phyloP scores from a whole-genome alignment of 768 basidiomycete genomes.

The Tulasnella sp. region DNA sequence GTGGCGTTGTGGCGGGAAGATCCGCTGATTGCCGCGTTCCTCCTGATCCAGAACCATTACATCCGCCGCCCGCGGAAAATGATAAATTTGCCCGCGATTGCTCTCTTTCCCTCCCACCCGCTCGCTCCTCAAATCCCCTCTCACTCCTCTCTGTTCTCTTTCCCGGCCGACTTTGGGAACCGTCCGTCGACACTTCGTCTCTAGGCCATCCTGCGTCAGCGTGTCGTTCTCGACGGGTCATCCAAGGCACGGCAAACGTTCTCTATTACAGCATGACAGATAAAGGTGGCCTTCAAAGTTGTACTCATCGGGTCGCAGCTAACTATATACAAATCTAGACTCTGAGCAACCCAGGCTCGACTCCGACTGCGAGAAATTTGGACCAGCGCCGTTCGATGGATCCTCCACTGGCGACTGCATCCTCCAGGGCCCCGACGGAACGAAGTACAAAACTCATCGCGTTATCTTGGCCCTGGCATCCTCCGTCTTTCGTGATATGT shows the following conservation, averaged over 20 bases:
- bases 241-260: not conserved
- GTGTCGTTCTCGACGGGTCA: not conserved
- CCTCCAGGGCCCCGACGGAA: constrained; percentile 51
- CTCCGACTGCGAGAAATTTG: not conserved
- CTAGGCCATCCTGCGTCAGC: too few species aligned
- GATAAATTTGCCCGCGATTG: not conserved
- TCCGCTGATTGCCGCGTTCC: not conserved
- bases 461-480: constrained; percentile 53
- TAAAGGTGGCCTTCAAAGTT: not conserved
- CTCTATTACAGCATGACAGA: not conserved
- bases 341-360: not conserved
- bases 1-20: not conserved
- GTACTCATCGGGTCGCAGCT: not conserved
- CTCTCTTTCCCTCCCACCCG: too few species aligned
- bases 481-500: constrained; percentile 54
- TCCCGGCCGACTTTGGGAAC: too few species aligned
- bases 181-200: too few species aligned
- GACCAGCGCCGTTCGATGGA: constrained; percentile 29
- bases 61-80: not conserved
- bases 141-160: too few species aligned
- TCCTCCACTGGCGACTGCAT: constrained; percentile 54
- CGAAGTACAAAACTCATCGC: constrained; percentile 53
- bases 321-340: not conserved
- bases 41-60: not conserved
- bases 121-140: too few species aligned